Base-by-base conservation (phyloP, 2,329 filamentous ascomycete genomes). In the Fusarium protoensiforme region DNA sequence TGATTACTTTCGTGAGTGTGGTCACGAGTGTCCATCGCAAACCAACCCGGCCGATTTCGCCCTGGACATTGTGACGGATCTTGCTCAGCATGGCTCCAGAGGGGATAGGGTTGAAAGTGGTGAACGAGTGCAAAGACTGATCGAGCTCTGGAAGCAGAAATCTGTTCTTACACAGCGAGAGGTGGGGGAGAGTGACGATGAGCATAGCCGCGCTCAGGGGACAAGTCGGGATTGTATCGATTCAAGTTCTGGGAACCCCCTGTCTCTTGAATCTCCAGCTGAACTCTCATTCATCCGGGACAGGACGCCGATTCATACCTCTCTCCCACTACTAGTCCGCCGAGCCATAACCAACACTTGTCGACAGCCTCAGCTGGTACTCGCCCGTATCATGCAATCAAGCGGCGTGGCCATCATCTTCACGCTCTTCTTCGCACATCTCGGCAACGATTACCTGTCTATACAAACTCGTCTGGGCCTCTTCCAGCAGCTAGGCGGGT, bases 1-100 rank as follows among this genome's bases (percentile, higher is more conserved):
- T 0, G 78, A 83, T 0, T 91, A 94, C 78, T 92, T 95, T 67
- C 81, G 83, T 0, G 79, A 77, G 0, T 83, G 90, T 24, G 92
- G 92, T 1, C 89, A 90, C 69, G 83, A 89, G 11, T 95, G 93
- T 76, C 92, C 92, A 0, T 84, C 85, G 16, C 89, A 92, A 66
- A 93, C 92, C 1, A 95, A 95, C 71, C 93, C 93, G 1, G 92
- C 93, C 0, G 93, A 95, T 78, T 95, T 94, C 78, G 92, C 92
- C 0, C 85, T 95, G 8, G 93, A 95, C 75, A 85, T 94, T 53
- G 93, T 95, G 59, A 94, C 92, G 0, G 88, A 94, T 24, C 92
- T 95, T 75, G 83, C 95, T 0, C 93, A 94, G 68, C 87, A 92
- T 20, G 18, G 48, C 4, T 53, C 27, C 41, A 89, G 88, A 35